Conservation (phyloP, 441 rosid genomes). For the Erysimum pusillum region DNA sequence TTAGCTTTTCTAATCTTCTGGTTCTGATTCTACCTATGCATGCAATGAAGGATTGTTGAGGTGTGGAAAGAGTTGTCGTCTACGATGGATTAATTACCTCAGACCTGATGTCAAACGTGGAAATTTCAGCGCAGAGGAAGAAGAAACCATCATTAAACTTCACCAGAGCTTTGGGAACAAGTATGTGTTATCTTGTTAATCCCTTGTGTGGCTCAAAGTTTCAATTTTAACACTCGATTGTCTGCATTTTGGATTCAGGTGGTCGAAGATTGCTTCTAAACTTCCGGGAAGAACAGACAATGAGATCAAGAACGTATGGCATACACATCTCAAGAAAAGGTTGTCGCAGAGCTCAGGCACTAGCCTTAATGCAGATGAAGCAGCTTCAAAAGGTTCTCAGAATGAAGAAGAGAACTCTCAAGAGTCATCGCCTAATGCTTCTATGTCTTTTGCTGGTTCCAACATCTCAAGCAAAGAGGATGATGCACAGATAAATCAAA, state of each 20-base stretch:
- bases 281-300: conserved; percentile 69
- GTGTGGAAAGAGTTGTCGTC: conserved; percentile 81
- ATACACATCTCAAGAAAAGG: conserved; percentile 67
- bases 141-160: conserved; percentile 58
- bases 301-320: conserved; percentile 80
- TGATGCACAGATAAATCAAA: conserved; percentile 32
- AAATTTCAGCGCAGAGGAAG: conserved; percentile 66
- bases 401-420: too few species aligned
- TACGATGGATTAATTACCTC: conserved; percentile 80
- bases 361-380: conserved; percentile 33
- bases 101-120: conserved; percentile 79
- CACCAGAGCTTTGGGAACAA: conserved; percentile 69
- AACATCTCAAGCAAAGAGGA: conserved; percentile 46
- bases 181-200: too few species aligned
- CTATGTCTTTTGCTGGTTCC: conserved; percentile 52
- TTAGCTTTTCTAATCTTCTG: too few species aligned
- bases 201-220: too few species aligned
- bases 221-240: too few species aligned
- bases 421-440: too few species aligned
- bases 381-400: too few species aligned
- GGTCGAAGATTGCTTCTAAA: conserved; percentile 69
- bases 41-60: conserved; percentile 61
- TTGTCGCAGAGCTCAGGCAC: conserved; percentile 46
- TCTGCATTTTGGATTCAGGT: conserved; percentile 45
- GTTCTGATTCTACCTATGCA: too few species aligned